phyloP scores from a whole-genome alignment of 768 basidiomycete species.

The Tylopilus sp. region DNA sequence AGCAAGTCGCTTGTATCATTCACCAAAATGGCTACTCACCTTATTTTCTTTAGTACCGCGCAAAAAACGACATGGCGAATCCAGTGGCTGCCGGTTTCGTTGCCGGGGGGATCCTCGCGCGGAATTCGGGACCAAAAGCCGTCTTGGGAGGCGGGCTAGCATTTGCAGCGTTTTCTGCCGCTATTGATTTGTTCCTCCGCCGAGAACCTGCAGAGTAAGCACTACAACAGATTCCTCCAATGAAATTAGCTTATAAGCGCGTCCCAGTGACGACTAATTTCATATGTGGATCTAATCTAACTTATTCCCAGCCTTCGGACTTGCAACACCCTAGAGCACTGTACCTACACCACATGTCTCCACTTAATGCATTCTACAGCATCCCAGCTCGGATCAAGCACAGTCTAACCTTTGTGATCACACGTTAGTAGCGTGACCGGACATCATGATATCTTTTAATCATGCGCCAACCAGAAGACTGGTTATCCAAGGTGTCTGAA shows the following conservation, averaged over 20 bases:
- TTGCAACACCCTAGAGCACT: constrained; percentile 12
- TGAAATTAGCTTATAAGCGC: constrained; percentile 2
- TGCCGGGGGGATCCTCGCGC: constrained; percentile 84
- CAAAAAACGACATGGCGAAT: constrained; percentile 93
- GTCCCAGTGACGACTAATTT: constrained; percentile 39
- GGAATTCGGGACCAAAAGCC: constrained; percentile 83
- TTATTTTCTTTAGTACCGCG: constrained; percentile 68
- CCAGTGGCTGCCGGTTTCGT: constrained; percentile 85
- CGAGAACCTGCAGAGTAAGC: constrained; percentile 78
- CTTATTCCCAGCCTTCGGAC: constrained; percentile 15
- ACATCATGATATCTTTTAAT: too few species aligned
- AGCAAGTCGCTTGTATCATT: constrained; percentile 47
- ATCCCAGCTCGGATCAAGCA: constrained; percentile 4
- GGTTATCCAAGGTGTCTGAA: too few species aligned
- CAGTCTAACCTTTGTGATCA: too few species aligned
- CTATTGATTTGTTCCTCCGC: constrained; percentile 79
- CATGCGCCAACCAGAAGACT: too few species aligned
- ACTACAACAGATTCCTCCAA: constrained; percentile 1
- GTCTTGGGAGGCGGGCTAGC: constrained; percentile 85
- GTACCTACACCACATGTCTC: constrained; percentile 11
- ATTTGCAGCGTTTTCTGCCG: constrained; percentile 91
- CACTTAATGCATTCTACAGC: constrained; percentile 10
- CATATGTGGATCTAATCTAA: constrained; percentile 6
- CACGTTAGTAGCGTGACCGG: too few species aligned
- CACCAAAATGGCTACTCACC: not conserved